Conservation (phyloP, 2,329 filamentous ascomycete genomes). For the Hypocreales sp. region DNA sequence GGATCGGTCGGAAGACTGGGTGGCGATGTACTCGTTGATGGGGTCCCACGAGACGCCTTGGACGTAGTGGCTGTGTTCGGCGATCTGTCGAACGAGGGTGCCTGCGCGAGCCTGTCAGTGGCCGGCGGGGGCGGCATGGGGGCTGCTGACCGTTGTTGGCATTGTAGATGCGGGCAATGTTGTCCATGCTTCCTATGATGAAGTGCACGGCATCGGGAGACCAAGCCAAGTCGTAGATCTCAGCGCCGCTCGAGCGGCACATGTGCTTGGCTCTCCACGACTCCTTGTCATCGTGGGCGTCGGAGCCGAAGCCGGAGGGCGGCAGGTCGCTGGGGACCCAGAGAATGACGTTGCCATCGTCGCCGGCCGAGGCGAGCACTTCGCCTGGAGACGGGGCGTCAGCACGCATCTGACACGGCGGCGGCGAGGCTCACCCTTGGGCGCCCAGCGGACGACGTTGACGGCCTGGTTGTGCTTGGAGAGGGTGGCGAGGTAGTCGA, state of each 20-base stretch:
- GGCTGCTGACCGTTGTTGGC: slow-evolving; percentile 59
- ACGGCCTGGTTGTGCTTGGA: slow-evolving; percentile 92
- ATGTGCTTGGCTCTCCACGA: slow-evolving; percentile 95
- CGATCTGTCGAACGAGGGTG: slow-evolving; percentile 72
- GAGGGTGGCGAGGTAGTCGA: slow-evolving; percentile 83
- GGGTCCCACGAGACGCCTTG: slow-evolving; percentile 98
- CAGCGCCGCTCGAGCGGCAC: slow-evolving; percentile 86
- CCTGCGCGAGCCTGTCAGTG: slow-evolving; percentile 16
- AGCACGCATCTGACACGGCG: slow-evolving; percentile 1
- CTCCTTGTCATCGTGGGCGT: slow-evolving; percentile 84
- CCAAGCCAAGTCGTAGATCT: slow-evolving; percentile 98
- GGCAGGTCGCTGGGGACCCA: slow-evolving; percentile 82
- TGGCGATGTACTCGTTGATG: slow-evolving; percentile 93
- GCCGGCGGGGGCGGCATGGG: neutral
- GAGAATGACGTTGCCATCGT: slow-evolving; percentile 91
- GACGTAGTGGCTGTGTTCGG: slow-evolving; percentile 95
- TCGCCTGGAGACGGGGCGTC: slow-evolving; percentile 45
- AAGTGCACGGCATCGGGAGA: slow-evolving; percentile 94
- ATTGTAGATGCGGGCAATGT: slow-evolving; percentile 93
- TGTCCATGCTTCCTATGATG: slow-evolving; percentile 99
- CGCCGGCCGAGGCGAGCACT: slow-evolving; percentile 83
- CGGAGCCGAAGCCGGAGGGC: slow-evolving; percentile 59
- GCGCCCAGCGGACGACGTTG: slow-evolving; percentile 93
- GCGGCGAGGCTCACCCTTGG: slow-evolving; percentile 49
- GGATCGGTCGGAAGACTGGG: slow-evolving; percentile 93